Evolutionary conservation across 257 asterid genomes (phyloP), one percentile per base, ranked within the genome.

Genomic region (Penstemon eatonii): DNA sequence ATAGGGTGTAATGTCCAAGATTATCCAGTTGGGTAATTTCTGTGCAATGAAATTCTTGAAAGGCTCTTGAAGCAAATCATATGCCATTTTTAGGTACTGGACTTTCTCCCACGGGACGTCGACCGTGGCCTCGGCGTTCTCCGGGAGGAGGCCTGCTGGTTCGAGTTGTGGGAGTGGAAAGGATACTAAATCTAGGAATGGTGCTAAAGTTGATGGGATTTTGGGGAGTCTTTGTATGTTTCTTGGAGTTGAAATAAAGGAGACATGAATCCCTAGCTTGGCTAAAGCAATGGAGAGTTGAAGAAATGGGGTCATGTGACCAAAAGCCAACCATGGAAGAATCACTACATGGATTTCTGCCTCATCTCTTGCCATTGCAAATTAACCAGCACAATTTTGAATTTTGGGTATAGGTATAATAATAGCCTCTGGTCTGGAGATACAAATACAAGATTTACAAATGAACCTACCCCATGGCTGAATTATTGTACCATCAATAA

Each of bases 251-350:
- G 76, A 73, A 50, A 56, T 55, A 62, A n/a, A 68, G 13, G 74
- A 74, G 40, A 74, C 78, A 47, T 65, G 84, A 6, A 82, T 73
- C 42, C 76, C 76, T 3, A 8, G 39, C 41, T 40, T 59, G 67
- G 84, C 87, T 2, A 82, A 68, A 63, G 82, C 82, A 38, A 79
- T 55, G 15, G 82, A 65, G 67, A 82, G 74, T 40, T 78, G 76
- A 9, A 49, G 58, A 51, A 70, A 75, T 33, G 86, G 82, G 60
- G 74, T 74, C 45, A 82, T 42, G 33, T 82, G 82, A 25, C 82
- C 85, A 52, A 80, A 80, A 41, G 85, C 82, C 25, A 64, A 57
- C 84, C 84, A 79, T 55, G 83, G 86, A 15, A 78, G 66, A 78
- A 81, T 33, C 45, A 73, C 86, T 13, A 66, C 81, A 36, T 75